Conservation (phyloP, 345 rosid species). For the Arabidopsis arenosa region DNA sequence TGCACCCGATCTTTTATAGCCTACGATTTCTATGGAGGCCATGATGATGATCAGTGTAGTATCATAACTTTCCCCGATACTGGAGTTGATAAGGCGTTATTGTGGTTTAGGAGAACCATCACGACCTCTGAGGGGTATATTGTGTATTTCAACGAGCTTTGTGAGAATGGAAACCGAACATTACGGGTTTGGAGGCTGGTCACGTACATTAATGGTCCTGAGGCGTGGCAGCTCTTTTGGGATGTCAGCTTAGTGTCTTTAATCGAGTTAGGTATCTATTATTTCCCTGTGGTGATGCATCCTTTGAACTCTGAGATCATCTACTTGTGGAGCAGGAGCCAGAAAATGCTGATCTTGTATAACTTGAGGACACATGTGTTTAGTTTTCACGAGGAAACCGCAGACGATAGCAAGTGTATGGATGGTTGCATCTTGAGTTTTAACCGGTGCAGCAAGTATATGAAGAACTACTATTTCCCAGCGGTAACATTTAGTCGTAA, state of each 20-base stretch:
- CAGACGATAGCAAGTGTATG: conserved; percentile 7
- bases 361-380: conserved; percentile 33
- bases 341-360: neutral
- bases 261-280: neutral
- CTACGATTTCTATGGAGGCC: conserved; percentile 25
- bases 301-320: conserved; percentile 11
- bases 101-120: neutral
- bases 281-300: neutral
- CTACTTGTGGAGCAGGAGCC: conserved; percentile 25
- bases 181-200: conserved; percentile 36
- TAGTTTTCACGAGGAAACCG: neutral
- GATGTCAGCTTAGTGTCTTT: neutral
- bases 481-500: neutral
- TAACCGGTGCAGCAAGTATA: conserved; percentile 1
- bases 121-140: conserved; percentile 23
- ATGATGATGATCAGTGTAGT: neutral
- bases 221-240: neutral
- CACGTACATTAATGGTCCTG: neutral
- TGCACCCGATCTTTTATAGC: neutral
- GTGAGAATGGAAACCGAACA: neutral
- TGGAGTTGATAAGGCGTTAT: neutral
- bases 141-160: conserved; percentile 19
- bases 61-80: neutral
- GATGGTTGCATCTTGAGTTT: conserved; percentile 5
- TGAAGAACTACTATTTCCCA: neutral